Conservation (phyloP, 2,329 filamentous ascomycete genomes). For the Onygenales sp. region DNA sequence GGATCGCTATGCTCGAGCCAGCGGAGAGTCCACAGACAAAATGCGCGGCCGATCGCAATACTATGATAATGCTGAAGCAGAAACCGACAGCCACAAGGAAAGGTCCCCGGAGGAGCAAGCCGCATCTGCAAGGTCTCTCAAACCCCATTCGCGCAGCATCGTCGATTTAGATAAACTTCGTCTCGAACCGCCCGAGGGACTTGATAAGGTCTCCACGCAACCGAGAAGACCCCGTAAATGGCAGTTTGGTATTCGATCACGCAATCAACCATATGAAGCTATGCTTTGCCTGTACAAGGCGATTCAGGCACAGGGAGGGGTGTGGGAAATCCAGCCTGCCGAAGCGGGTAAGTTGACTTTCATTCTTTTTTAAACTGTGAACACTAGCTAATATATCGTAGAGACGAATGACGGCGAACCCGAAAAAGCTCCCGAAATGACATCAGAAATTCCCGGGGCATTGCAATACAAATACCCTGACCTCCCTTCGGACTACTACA, state of each 20-base stretch:
- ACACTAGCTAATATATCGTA: background rate
- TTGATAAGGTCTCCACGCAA: slow-evolving; percentile 40
- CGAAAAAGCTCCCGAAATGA: slow-evolving; percentile 26
- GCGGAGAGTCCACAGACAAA: slow-evolving; percentile 41
- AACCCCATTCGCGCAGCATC: slow-evolving; percentile 70
- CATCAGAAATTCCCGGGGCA: slow-evolving; percentile 26
- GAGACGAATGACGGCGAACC: slow-evolving; percentile 22
- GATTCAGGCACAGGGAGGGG: slow-evolving; percentile 73
- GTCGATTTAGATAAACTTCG: slow-evolving; percentile 55
- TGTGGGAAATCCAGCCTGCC: slow-evolving; percentile 59
- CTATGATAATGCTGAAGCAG: background rate
- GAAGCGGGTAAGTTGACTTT: slow-evolving; percentile 25
- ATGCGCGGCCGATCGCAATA: background rate
- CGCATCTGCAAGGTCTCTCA: slow-evolving; percentile 69
- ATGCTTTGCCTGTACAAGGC: slow-evolving; percentile 94
- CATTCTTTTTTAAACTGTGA: background rate
- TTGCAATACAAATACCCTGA: slow-evolving; percentile 37
- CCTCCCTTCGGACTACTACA: slow-evolving; percentile 55
- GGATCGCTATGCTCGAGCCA: slow-evolving; percentile 18
- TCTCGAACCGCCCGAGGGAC: slow-evolving; percentile 46
- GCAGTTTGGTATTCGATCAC: slow-evolving; percentile 95
- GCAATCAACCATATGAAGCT: slow-evolving; percentile 89
- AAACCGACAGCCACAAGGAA: slow-evolving; percentile 12
- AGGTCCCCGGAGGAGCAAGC: slow-evolving; percentile 61
- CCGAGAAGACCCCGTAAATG: slow-evolving; percentile 69